A percentile compares a stretch with the other conserved stretches of the same genome.
These are phyloP conservation scores for Cicer chorassanicum DNA, from an alignment of 306 rosid genomes.

Conservation along the genomic window DNA sequence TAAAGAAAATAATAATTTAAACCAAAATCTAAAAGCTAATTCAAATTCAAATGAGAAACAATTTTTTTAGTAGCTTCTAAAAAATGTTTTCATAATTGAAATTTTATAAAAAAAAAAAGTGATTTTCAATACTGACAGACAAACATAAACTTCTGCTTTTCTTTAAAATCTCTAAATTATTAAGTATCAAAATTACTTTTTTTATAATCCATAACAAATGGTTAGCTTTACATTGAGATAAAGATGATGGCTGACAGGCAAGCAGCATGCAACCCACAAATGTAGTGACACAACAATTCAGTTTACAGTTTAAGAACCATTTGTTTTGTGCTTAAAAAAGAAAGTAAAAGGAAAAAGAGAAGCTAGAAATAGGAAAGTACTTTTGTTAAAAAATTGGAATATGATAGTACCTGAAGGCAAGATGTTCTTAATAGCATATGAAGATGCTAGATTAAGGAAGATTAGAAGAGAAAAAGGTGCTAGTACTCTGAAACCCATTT, in stretches of 20 bases:
- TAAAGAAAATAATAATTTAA: no score
- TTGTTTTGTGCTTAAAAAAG: background rate
- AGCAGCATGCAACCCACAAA: background rate
- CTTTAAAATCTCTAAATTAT: no score
- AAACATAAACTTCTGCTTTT: no score
- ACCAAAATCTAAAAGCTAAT: no score
- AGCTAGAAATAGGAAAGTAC: conserved; percentile 44
- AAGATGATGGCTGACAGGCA: conserved; percentile 16
- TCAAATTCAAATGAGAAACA: no score
- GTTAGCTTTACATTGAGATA: background rate
- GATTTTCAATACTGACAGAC: no score
- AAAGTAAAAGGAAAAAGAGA: background rate
- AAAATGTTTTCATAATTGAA: no score
- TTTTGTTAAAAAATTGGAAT: background rate
- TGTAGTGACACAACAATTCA: background rate
- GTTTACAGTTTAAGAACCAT: background rate
- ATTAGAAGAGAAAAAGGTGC: conserved; percentile 46
- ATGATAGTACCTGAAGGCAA: conserved; percentile 60
- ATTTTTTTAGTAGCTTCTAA: no score
- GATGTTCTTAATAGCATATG: conserved; percentile 50
- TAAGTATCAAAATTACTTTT: no score
- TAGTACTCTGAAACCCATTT: conserved; percentile 53
- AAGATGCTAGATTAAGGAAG: conserved; percentile 40
- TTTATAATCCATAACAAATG: no score
- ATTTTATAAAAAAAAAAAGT: no score